Percentiles rank a stretch among this genome's conserved stretches.
Evolutionary conservation across 2,329 filamentous ascomycete species (phyloP).

Genomic region (Phialophora chinensis): DNA sequence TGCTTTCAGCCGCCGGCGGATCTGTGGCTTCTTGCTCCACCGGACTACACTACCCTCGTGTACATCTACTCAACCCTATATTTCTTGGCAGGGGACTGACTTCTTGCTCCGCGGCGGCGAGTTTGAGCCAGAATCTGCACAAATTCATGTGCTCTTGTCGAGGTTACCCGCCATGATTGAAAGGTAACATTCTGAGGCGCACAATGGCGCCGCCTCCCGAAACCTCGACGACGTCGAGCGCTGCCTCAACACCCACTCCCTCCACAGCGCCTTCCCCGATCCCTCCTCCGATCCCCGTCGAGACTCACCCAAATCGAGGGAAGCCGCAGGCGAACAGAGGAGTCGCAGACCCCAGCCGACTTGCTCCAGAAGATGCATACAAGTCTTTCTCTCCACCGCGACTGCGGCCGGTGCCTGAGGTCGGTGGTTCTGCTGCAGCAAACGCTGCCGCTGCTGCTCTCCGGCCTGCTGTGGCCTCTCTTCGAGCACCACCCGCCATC

Average conservation of each 20-base stretch:
- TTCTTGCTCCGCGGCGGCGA: background rate
- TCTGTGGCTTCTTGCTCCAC: background rate
- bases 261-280: slow-evolving; percentile 44
- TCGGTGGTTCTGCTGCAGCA: slow-evolving; percentile 52
- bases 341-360: slow-evolving; percentile 67
- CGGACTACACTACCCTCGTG: background rate
- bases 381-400: slow-evolving; percentile 67
- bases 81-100: background rate
- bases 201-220: slow-evolving; percentile 36
- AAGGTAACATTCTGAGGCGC: slow-evolving; percentile 34
- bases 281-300: slow-evolving; percentile 54
- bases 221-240: slow-evolving; percentile 16
- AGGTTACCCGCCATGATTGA: slow-evolving; percentile 28
- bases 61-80: background rate
- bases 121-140: background rate
- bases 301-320: slow-evolving; percentile 53
- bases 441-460: slow-evolving; percentile 49
- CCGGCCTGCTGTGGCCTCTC: slow-evolving; percentile 47
- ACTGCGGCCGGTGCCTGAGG: slow-evolving; percentile 47
- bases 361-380: slow-evolving; percentile 86
- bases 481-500: slow-evolving; percentile 50
- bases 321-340: slow-evolving; percentile 44
- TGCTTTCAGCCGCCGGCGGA: too few relatives aligned
- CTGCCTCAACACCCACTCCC: slow-evolving; percentile 34
- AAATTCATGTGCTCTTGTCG: background rate